Conservation (phyloP, 73 alveolate species). For the Uronychia binucleata region DNA sequence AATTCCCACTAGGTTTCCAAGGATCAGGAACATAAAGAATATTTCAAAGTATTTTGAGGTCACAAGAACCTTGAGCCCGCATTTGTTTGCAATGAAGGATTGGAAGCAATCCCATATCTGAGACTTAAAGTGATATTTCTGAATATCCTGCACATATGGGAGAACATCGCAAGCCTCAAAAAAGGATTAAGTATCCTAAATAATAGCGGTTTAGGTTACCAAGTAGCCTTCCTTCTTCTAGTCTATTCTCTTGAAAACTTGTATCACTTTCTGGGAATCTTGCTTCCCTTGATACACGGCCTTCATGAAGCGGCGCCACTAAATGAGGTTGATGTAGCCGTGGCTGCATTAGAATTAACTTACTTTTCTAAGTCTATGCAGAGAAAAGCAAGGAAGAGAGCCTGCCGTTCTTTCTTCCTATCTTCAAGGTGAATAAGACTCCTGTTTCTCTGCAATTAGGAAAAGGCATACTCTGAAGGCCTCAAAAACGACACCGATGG, state of each 20-base stretch:
- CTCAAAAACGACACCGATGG: conserved; percentile 54
- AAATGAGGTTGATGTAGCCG: conserved; percentile 11
- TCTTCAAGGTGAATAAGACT: conserved; percentile 9
- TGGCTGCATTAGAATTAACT: not conserved
- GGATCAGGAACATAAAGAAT: not conserved
- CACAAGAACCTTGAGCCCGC: not conserved
- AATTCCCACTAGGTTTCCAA: not conserved
- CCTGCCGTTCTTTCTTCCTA: conserved; percentile 7
- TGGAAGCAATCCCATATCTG: not conserved
- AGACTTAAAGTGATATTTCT: not conserved
- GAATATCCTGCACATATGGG: not conserved
- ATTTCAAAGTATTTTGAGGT: not conserved
- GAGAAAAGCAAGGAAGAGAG: conserved; percentile 15
- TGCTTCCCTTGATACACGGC: conserved; percentile 6
- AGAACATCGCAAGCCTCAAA: conserved; percentile 19
- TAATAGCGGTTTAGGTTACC: not conserved
- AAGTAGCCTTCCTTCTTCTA: not conserved
- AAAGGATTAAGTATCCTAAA: not conserved
- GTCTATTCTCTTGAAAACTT: not conserved
- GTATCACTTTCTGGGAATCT: not conserved
- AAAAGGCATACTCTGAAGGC: not conserved
- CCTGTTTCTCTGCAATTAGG: conserved; percentile 5
- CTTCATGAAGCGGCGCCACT: conserved; percentile 15
- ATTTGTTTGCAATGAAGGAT: not conserved
- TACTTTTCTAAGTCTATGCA: conserved; percentile 12